A percentile compares a stretch with the other conserved stretches of the same genome.
Conservation (phyloP, 2,329 filamentous ascomycete species). For the Zymoseptoria crescenta region DNA sequence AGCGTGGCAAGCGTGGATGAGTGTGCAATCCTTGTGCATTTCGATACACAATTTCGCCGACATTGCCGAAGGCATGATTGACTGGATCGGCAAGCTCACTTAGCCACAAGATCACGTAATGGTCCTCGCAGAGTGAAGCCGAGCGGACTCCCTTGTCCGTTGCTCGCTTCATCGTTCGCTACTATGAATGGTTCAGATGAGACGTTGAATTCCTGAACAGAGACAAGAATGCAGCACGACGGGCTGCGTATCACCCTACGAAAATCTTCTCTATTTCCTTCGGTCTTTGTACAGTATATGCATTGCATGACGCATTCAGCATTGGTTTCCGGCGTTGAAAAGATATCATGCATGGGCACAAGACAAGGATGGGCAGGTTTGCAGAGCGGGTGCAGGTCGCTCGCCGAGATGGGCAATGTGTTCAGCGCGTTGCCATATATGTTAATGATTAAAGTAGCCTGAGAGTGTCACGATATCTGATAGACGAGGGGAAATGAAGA, state of each 20-base stretch:
- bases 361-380: neutral
- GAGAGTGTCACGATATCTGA: neutral
- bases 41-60: neutral
- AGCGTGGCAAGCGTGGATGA: constrained; percentile 41
- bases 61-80: neutral
- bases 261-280: neutral
- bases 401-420: neutral
- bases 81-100: neutral
- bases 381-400: neutral
- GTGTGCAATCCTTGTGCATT: neutral
- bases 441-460: neutral
- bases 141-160: neutral
- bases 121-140: neutral
- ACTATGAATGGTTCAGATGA: neutral
- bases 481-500: neutral
- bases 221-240: neutral
- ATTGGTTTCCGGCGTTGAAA: neutral
- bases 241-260: neutral
- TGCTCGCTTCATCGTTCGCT: neutral
- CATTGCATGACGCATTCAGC: neutral
- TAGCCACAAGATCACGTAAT: neutral
- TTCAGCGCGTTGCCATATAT: neutral
- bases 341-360: neutral
- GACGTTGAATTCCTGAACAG: neutral
- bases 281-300: neutral